Base-by-base conservation (phyloP, 2,329 filamentous ascomycete species). In the Colletotrichum theobromicola region DNA sequence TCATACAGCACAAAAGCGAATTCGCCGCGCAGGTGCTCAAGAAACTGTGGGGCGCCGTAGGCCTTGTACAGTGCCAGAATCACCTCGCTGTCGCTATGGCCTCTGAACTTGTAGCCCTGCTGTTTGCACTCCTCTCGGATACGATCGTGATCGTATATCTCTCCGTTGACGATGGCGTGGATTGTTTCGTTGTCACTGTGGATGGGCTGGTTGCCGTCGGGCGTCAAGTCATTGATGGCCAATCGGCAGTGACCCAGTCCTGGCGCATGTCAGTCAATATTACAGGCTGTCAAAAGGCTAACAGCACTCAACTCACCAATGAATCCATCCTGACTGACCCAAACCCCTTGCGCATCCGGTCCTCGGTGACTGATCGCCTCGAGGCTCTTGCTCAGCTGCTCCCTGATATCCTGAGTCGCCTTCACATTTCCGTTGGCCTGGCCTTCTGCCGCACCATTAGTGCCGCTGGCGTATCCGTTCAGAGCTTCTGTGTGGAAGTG, bases 111-210 rank as follows among this genome's bases (percentile, higher is more conserved):
- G 78, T 89, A 88, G 6, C 79, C 77, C 55, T 81, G 81, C 3
- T 82, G 68, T 8, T 76, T 66, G 24, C 87, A 79, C 6, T 83
- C 77, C 7, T 76, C 76, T 18, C 87, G 84, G 13, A 89, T 83
- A 7, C 80, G 77, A 66, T 89, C 87, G 67, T 87, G 83, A 76
- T 89, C 87, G 78, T 92, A 92, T 18, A 91, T 83, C 79, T 91
- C 89, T 32, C 90, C 90, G 71, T 90, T 91, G 35, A 91, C 87
- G n/a, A 91, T 86, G 1, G 88, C 89, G 78, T 91, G 89, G 16
- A 91, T 50, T n/a, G 46, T 24, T n/a, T 8, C 21, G 7, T 84
- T 79, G 6, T 77, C 69, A 72, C 83, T 81, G 65, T 85, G 83
- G 60, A 88, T 80, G 1, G 88, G 89, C 75, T 90, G 89, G 8